Conservation (phyloP, 2,329 filamentous ascomycete species). For the Penicillium verrucosum region DNA sequence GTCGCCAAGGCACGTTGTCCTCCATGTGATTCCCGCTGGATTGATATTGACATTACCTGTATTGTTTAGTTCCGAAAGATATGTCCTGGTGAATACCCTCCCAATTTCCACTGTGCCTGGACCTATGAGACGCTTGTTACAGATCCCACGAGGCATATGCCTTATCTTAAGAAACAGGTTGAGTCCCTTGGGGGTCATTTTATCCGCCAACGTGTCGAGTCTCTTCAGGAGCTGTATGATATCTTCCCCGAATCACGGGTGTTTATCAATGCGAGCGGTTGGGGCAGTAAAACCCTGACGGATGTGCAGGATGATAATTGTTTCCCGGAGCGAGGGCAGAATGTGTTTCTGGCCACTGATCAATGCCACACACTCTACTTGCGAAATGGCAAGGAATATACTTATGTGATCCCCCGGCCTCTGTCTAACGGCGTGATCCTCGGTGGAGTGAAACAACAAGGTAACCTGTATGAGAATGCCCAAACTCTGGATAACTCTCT, state of each 20-base stretch:
- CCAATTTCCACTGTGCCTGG: constrained; percentile 35
- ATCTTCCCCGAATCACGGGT: constrained; percentile 37
- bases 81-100: constrained; percentile 30
- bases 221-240: constrained; percentile 33
- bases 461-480: constrained; percentile 27
- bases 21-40: not conserved
- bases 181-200: constrained; percentile 33
- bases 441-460: constrained; percentile 36
- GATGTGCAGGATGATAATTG: constrained; percentile 37
- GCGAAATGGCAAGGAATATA: constrained; percentile 38
- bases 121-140: constrained; percentile 38
- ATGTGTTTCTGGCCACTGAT: constrained; percentile 35
- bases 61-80: constrained; percentile 34
- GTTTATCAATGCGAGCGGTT: constrained; percentile 41
- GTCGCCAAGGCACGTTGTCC: constrained; percentile 30
- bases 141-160: constrained; percentile 39
- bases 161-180: constrained; percentile 32
- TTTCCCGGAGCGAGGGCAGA: constrained; percentile 39
- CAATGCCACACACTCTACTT: constrained; percentile 34
- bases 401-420: constrained; percentile 39
- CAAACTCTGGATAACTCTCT: not conserved
- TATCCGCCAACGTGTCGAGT: constrained; percentile 33
- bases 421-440: constrained; percentile 33
- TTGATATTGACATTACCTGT: not conserved
- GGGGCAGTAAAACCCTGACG: constrained; percentile 33